Base-by-base conservation (phyloP, 2,329 filamentous ascomycete genomes). In the Scolecobasidium constrictum region DNA sequence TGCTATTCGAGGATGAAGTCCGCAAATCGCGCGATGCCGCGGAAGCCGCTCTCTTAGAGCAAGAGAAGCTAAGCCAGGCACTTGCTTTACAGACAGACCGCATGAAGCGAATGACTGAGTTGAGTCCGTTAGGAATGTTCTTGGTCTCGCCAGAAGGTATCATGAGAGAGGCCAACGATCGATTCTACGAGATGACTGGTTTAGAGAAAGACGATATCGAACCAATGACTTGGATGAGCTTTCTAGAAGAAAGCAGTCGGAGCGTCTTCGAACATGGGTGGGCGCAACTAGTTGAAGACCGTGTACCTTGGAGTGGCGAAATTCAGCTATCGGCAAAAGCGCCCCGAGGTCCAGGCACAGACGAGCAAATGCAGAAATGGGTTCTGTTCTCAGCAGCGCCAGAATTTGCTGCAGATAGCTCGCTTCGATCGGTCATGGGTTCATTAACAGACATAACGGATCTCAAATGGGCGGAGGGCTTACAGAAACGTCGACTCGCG, bases 331-430 rank as follows among this genome's bases (percentile, higher is more conserved):
- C 18, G 50, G 55, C 3, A 48, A 39, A 28, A 33, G 37, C 15
- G 43, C 45, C 28, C 45, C 44, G 44, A 46, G 42, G 5, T 43
- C 28, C 50, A 34, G 34, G 56, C 61, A 42, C 48, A 62, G 4
- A 59, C 15, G 63, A 59, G 3, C 57, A 66, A 19, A 67, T 69
- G 13, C 63, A 68, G 4, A 63, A 60, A 23, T 70, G 67, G 67
- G 62, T 68, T 0, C 46, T 69, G 26, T 58, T 53, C 49, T 66
- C 54, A 38, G 22, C 44, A 17, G 28, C 42, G 16, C 44, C 40
- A 5, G 44, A 46, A 38, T 39, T 46, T 20, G 35, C 22, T 9
- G 18, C 39, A 31, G 44, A 43, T n/a, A 38, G 40, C 18, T 38
- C 44, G 19, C 20, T 44, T 15, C 12, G 35, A 21, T 23, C 28